Conservation (phyloP, 164 flowering plant species). For the Echeveria elegans region DNA sequence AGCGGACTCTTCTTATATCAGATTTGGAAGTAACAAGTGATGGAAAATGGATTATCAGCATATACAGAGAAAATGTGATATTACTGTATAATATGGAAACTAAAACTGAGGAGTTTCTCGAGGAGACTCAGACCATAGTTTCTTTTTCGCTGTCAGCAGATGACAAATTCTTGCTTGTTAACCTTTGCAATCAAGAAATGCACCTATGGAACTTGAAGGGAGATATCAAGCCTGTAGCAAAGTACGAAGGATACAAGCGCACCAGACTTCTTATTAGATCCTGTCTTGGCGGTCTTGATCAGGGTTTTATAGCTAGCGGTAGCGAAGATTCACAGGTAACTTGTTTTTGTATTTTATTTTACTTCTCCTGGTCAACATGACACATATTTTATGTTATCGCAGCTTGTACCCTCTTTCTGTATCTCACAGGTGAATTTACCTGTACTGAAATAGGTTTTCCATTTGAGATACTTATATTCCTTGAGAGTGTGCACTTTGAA, state of each 20-base stretch:
- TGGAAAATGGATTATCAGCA: too few species aligned
- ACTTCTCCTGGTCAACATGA: not conserved
- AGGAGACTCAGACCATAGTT: too few species aligned
- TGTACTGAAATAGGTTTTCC: not conserved
- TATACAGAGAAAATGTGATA: slow-evolving; percentile 37
- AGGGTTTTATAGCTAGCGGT: slow-evolving; percentile 81
- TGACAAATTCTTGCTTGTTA: too few species aligned
- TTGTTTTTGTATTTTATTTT: not conserved
- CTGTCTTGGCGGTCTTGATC: slow-evolving; percentile 73
- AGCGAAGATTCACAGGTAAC: slow-evolving; percentile 89
- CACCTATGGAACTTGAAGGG: too few species aligned
- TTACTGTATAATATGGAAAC: slow-evolving; percentile 45
- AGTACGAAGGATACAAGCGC: slow-evolving; percentile 69
- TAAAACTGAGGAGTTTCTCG: slow-evolving; percentile 35
- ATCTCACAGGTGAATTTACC: not conserved
- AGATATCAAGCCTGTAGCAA: slow-evolving; percentile 35
- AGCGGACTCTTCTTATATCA: too few species aligned
- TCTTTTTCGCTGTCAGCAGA: too few species aligned
- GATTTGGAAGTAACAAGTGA: too few species aligned
- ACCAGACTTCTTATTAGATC: slow-evolving; percentile 60
- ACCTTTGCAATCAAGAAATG: too few species aligned
- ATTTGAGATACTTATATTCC: not conserved
- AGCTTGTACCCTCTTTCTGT: too few species aligned
- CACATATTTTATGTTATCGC: not conserved
- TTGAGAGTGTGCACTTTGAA: not conserved